Base-by-base conservation (phyloP, 2,329 filamentous ascomycete genomes). In the Sporothrix brunneoviolacea region DNA sequence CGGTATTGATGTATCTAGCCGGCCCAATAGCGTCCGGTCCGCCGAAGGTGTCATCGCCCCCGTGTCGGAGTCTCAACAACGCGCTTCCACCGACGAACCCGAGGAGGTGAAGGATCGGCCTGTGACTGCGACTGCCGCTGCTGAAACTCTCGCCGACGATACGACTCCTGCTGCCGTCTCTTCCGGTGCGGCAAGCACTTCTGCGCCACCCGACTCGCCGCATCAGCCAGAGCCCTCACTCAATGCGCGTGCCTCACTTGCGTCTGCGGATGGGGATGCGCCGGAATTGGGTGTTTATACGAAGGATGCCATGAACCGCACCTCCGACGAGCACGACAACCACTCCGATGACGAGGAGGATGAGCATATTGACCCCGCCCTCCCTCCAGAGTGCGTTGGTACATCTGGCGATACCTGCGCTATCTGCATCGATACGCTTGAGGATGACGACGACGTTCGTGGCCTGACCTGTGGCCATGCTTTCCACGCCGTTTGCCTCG, bases 391-490 rank as follows among this genome's bases (percentile, higher is more conserved):
- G 61, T 75, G 91, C 63, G 71, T 95, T 52, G 82, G 82, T 22
- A 84, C 85, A 47, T 87, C 89, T 0, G 93, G 91, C 38, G 93
- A 98, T 64, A 86, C 89, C 2, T 98, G 93, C 68, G 93, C 93
- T 45, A 97, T 98, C 60, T 98, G 93, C 67, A 85, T 98, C 57
- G 93, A 98, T 63, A 85, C 80, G 0, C 79, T 98, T 16, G 93
- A 98, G 65, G 89, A 97, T 56, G 88, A 96, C 56, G 93, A 97
- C 60, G 91, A 98, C 64, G 84, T 98, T 44, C 88, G 93, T 59
- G 93, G 93, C 3, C 72, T 98, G 54, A 90, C 88, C 4, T 98
- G 93, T 62, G 93, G 93, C n/a, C 93, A 98, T 67, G 91, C 91
- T 48, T 98, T 97, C 79, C 93, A 98, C 65, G 91, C 90, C 45